Evolutionary conservation across 805 yeast species (phyloP).

Genomic region (Kuraishia piskuri): DNA sequence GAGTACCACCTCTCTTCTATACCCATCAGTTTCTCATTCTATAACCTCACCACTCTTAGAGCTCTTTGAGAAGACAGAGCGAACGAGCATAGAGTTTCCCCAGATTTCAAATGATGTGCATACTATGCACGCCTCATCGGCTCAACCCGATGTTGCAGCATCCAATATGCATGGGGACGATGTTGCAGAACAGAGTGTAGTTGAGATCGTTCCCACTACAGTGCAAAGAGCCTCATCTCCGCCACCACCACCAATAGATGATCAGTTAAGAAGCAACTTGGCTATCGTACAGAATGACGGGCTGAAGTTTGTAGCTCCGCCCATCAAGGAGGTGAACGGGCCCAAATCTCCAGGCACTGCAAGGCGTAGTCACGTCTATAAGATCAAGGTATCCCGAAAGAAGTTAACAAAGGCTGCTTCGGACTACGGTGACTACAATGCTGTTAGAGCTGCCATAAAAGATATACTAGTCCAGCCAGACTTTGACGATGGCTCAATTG

Average conservation of each 20-base stretch:
- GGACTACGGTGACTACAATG: slow-evolving; percentile 17
- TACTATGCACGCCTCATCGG: neutral
- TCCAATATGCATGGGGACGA: neutral
- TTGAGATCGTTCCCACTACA: neutral
- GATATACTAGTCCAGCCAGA: slow-evolving; percentile 23
- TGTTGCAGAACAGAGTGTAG: neutral
- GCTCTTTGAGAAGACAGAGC: neutral
- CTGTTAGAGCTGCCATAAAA: slow-evolving; percentile 27
- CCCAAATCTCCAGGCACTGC: neutral
- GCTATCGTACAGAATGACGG: neutral
- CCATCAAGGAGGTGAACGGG: neutral
- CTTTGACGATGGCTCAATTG: slow-evolving; percentile 63
- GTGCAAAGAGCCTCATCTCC: neutral
- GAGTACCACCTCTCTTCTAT: neutral
- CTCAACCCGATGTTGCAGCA: neutral
- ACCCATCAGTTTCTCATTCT: neutral
- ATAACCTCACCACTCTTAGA: neutral
- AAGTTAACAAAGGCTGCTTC: neutral
- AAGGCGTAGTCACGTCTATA: neutral
- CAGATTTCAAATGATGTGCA: neutral
- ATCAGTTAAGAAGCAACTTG: neutral
- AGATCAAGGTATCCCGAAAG: neutral
- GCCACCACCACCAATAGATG: neutral
- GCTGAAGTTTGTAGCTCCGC: neutral
- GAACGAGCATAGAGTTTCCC: neutral